Conservation (phyloP, 1,284 basidiomycete genomes). For the Ustilago curta region DNA sequence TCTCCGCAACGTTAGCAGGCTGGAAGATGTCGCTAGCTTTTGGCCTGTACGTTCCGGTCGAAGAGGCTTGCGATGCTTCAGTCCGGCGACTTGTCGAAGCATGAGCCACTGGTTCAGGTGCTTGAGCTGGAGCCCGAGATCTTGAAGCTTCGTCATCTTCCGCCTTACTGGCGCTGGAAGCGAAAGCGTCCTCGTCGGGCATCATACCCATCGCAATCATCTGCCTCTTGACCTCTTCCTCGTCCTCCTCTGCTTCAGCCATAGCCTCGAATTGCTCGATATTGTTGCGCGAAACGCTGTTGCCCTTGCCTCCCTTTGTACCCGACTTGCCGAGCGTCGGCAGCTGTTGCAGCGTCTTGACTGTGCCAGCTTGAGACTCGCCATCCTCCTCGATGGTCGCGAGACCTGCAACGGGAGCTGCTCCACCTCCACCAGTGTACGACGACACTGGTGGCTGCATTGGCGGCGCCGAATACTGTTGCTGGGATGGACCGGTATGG, state of each 20-base stretch:
- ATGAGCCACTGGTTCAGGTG: neutral
- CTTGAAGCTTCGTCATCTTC: neutral
- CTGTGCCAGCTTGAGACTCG: conserved; percentile 59
- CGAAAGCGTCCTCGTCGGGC: conserved; percentile 50
- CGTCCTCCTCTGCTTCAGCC: conserved; percentile 53
- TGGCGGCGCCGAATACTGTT: conserved; percentile 27
- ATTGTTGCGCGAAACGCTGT: conserved; percentile 53
- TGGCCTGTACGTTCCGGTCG: conserved; percentile 23
- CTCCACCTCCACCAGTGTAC: conserved; percentile 5
- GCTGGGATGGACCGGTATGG: neutral
- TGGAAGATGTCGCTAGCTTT: conserved; percentile 57
- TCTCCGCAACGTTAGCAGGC: neutral
- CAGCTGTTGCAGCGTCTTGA: conserved; percentile 50
- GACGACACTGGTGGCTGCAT: conserved; percentile 11
- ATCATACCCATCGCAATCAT: conserved; percentile 54
- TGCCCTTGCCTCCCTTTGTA: conserved; percentile 25
- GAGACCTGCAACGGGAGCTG: conserved; percentile 40
- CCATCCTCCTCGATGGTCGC: conserved; percentile 60
- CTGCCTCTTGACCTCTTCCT: conserved; percentile 54
- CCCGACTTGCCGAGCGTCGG: conserved; percentile 46
- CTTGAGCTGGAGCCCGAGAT: neutral
- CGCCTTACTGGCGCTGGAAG: neutral
- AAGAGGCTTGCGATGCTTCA: conserved; percentile 29
- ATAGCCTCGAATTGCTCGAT: conserved; percentile 59
- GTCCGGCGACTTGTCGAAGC: conserved; percentile 17